A percentile compares a stretch with the other conserved stretches of the same genome.
These are phyloP conservation scores for Hortaea sp. DNA, from an alignment of 2,329 filamentous ascomycete genomes.

Conservation along the genomic window DNA sequence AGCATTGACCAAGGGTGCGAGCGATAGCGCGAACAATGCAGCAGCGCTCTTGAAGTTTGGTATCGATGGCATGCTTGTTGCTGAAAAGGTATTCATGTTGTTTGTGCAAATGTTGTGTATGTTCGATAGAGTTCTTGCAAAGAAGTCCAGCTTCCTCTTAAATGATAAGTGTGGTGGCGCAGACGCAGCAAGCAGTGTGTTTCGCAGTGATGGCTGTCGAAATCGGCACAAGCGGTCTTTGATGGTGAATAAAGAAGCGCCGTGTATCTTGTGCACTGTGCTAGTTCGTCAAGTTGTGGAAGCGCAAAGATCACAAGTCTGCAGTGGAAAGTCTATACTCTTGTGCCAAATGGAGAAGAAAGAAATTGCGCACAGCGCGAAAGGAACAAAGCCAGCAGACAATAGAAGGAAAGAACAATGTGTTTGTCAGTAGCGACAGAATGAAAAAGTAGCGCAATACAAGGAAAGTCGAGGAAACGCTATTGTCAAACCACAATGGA, in stretches of 20 bases:
- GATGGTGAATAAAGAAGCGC: neutral
- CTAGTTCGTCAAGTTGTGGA: neutral
- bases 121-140: neutral
- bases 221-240: neutral
- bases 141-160: conserved; percentile 4
- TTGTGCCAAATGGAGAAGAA: conserved; percentile 1
- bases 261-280: neutral
- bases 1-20: conserved; percentile 28
- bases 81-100: conserved; percentile 2
- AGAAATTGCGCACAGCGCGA: conserved; percentile 4
- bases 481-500: neutral
- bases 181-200: neutral
- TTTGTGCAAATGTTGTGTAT: neutral
- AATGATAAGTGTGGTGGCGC: neutral
- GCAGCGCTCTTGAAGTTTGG: neutral
- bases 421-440: neutral
- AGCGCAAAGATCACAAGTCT: neutral
- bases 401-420: conserved; percentile 1
- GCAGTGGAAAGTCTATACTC: neutral
- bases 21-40: conserved; percentile 15
- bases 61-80: neutral
- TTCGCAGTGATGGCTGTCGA: neutral
- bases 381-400: conserved; percentile 3
- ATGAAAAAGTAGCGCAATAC: conserved; percentile 2
- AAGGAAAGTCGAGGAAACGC: conserved; percentile 2